These are phyloP conservation scores for Fragaria ananassa DNA, from an alignment of 306 rosid species.

Conservation along the genomic window DNA sequence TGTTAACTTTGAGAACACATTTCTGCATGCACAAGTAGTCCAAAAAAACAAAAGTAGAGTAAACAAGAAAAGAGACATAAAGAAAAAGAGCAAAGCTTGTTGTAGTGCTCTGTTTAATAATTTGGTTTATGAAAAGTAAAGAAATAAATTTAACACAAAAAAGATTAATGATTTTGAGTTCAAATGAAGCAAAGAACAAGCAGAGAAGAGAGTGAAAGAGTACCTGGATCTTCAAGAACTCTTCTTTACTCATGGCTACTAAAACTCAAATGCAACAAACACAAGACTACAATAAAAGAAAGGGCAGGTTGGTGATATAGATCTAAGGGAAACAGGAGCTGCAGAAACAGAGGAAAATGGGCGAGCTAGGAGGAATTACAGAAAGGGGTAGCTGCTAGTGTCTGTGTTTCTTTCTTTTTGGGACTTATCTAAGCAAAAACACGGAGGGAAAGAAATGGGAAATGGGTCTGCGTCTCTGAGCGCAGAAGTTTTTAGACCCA, in stretches of 20 bases:
- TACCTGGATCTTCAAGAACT: slow-evolving; percentile 91
- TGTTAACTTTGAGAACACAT: slow-evolving; percentile 92
- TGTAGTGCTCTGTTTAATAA: neutral
- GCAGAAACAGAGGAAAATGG: slow-evolving; percentile 19
- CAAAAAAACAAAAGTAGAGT: slow-evolving; percentile 28
- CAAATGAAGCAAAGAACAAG: slow-evolving; percentile 15
- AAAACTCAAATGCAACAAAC: slow-evolving; percentile 30
- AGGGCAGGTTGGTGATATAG: slow-evolving; percentile 29
- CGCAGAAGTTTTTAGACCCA: slow-evolving; percentile 31
- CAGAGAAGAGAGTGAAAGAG: slow-evolving; percentile 13
- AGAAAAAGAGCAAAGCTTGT: slow-evolving; percentile 1
- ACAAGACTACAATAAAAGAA: slow-evolving; percentile 25
- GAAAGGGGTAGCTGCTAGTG: slow-evolving; percentile 7
- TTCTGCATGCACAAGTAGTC: slow-evolving; percentile 63
- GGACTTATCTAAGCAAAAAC: slow-evolving; percentile 30
- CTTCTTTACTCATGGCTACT: slow-evolving; percentile 72
- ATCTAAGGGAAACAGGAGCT: slow-evolving; percentile 39
- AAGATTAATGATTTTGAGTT: neutral
- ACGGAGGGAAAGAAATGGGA: slow-evolving; percentile 20
- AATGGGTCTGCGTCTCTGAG: slow-evolving; percentile 35
- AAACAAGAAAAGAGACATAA: slow-evolving; percentile 14
- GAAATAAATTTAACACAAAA: neutral
- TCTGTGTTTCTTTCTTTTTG: slow-evolving; percentile 18
- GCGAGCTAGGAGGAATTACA: neutral
- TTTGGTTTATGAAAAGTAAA: neutral